Percentiles rank a stretch among this genome's conserved stretches.
Evolutionary conservation across 495 filamentous ascomycete species (phyloP).

Genomic region (Daldinia childiae): DNA sequence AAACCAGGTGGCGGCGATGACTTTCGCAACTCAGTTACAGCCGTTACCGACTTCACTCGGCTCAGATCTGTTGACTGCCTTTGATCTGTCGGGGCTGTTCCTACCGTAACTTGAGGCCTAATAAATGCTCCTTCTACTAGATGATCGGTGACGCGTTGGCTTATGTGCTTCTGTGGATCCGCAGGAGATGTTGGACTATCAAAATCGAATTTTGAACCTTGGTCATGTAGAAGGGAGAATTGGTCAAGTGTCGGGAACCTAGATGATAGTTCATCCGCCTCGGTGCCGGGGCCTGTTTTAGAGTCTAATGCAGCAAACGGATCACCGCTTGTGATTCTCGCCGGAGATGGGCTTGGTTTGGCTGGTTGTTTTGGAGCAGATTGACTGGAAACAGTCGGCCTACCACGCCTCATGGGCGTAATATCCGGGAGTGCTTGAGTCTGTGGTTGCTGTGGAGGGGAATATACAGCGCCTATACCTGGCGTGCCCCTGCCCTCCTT

Average conservation of each 20-base stretch:
- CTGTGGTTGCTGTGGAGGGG: constrained; percentile 72
- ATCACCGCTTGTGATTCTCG: constrained; percentile 75
- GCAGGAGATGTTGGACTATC: constrained; percentile 61
- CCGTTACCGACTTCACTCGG: constrained; percentile 40
- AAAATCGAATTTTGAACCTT: constrained; percentile 89
- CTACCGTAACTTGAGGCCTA: constrained; percentile 53
- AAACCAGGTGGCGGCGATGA: constrained; percentile 39
- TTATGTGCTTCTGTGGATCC: constrained; percentile 68
- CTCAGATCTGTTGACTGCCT: constrained; percentile 50
- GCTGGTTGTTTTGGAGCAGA: constrained; percentile 50
- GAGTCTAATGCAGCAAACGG: constrained; percentile 91
- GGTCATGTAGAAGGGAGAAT: constrained; percentile 88
- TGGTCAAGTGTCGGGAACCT: constrained; percentile 93
- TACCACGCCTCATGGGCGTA: constrained; percentile 90
- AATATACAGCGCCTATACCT: constrained; percentile 73
- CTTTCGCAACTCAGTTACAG: constrained; percentile 18
- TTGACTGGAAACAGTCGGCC: constrained; percentile 67
- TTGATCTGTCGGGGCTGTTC: constrained; percentile 37
- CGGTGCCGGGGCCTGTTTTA: constrained; percentile 58
- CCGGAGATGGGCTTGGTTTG: constrained; percentile 80
- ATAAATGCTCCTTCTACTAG: constrained; percentile 91
- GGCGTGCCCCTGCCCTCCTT: constrained; percentile 59
- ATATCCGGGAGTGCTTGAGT: constrained; percentile 85
- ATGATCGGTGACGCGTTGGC: constrained; percentile 78
- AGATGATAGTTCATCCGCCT: constrained; percentile 79